Evolutionary conservation across 2,329 filamentous ascomycete species (phyloP).

Genomic region (Dissoconium aciculare): DNA sequence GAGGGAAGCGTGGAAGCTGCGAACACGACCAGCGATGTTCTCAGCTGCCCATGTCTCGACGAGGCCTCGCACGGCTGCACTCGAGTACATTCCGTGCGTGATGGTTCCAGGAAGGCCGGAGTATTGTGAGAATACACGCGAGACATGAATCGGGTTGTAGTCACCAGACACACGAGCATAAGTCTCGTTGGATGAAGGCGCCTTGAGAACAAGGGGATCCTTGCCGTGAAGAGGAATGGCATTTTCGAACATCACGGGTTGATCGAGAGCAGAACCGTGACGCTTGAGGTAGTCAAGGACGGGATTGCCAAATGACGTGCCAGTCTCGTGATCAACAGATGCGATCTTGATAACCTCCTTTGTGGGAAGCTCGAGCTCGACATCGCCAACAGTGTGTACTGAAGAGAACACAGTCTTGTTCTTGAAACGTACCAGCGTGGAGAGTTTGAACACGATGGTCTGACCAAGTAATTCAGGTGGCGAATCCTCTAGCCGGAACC

Average conservation of each 20-base stretch:
- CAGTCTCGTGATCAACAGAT: slow-evolving; percentile 91
- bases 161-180: slow-evolving; percentile 96
- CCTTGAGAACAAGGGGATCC: slow-evolving; percentile 72
- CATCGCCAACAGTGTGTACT: slow-evolving; percentile 82
- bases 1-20: slow-evolving; percentile 90
- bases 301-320: slow-evolving; percentile 83
- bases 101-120: slow-evolving; percentile 93
- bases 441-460: slow-evolving; percentile 88
- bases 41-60: slow-evolving; percentile 98
- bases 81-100: slow-evolving; percentile 98
- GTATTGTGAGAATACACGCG: slow-evolving; percentile 88
- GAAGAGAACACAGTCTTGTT: slow-evolving; percentile 83
- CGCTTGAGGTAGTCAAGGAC: slow-evolving; percentile 92
- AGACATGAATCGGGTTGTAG: slow-evolving; percentile 98
- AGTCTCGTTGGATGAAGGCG: slow-evolving; percentile 90
- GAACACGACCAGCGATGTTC: slow-evolving; percentile 92
- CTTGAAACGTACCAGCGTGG: slow-evolving; percentile 86
- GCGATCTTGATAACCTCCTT: slow-evolving; percentile 96
- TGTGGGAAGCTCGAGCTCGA: slow-evolving; percentile 82
- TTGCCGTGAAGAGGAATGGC: slow-evolving; percentile 89
- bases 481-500: slow-evolving; percentile 78
- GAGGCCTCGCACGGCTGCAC: slow-evolving; percentile 83
- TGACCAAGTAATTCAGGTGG: slow-evolving; percentile 73
- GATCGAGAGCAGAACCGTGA: slow-evolving; percentile 81
- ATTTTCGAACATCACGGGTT: slow-evolving; percentile 94